Base-by-base conservation (phyloP, 352 stramenopile genomes). In the Thalassiosira hispida region DNA sequence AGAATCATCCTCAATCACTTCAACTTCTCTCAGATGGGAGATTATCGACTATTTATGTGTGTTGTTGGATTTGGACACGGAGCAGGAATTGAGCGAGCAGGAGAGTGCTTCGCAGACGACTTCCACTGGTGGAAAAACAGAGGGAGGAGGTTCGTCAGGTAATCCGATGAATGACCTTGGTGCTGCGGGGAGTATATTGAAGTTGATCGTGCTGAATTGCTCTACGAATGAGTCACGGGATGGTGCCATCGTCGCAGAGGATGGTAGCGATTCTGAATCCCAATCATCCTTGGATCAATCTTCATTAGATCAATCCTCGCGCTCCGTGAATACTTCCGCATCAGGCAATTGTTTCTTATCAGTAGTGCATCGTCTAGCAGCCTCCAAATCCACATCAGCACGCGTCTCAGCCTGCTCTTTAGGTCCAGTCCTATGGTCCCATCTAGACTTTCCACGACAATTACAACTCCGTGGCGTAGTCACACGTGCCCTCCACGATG, bases 391-490 rank as follows among this genome's bases (percentile, higher is more conserved):
- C 59, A 89, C 64, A 11, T 91, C 84, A 52, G 86, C 86, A 56
- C 60, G 88, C 29, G 82, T 93, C 22, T 89, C 88, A 11, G 88
- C 88, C 22, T 93, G 88, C 67, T 93, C 88, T 12, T 52, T 93
- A 7, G 84, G 88, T 59, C 86, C 88, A n/a, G 82, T 93, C 22
- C 71, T 93, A 31, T 93, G 88, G 88, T 80, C 70, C 68, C 86
- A 92, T 77, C 65, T 93, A 16, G 86, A 93, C 74, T 93, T 93
- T 72, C 88, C 88, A 29, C 88, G 90, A 64, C 88, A 93, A 56
- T 69, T 93, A 35, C 85, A 93, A 81, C 73, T 94, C 38, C 66
- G 89, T 63, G 89, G 89, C 40, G 86, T 94, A 11, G 91, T 94
- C 35, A 94, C 89, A 8, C 72, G 89, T 68, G 88, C 87, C 38